Evolutionary conservation across 2,329 filamentous ascomycete species (phyloP), one percentile per base, ranked within the genome.

Genomic region (Xylaria sp.): DNA sequence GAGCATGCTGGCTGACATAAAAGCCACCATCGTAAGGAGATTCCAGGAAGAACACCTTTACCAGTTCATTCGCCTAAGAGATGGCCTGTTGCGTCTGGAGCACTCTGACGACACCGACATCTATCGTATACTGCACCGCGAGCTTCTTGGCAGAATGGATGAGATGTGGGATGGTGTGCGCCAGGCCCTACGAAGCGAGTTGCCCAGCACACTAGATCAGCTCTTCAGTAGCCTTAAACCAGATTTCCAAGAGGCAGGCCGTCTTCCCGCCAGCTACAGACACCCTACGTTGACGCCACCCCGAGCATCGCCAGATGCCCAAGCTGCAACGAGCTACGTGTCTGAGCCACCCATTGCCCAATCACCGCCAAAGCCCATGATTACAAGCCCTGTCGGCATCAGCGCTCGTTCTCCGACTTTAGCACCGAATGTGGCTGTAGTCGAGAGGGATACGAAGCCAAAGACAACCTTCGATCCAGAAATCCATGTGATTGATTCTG

Each of bases 131-230:
- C 31, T 61, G 9, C 54, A 44, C 29, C 17, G 15, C 1, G 31
- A 38, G 33, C 17, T 25, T 15, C 37, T 61, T 25, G 27, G n/a
- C 3, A 7, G 1, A 1, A n/a, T 64, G 10, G 48, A 58, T 23
- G 23, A 54, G 11, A 44, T 17, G 31, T 62, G 53, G 54, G 13
- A 38, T n/a, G 19, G 10, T 19, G n/a, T 46, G 15, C 43, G 58
- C 10, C 41, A 51, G 31, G 25, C 21, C 15, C 29, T 64, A 3
- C 57, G 54, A 51, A 38, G 21, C 11, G 58, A 54, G 8, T 35
- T 64, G 23, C 58, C 58, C 21, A 54, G n/a, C 15, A 21, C 44
- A 3, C 23, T 64, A 3, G 62, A 64, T 29, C n/a, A 49, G 25
- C 29, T 64, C 19, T 47, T 62, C 37, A 38, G 1, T 7, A 44